Conservation (phyloP, 2,329 filamentous ascomycete genomes). For the Colletotrichum tofieldiae region DNA sequence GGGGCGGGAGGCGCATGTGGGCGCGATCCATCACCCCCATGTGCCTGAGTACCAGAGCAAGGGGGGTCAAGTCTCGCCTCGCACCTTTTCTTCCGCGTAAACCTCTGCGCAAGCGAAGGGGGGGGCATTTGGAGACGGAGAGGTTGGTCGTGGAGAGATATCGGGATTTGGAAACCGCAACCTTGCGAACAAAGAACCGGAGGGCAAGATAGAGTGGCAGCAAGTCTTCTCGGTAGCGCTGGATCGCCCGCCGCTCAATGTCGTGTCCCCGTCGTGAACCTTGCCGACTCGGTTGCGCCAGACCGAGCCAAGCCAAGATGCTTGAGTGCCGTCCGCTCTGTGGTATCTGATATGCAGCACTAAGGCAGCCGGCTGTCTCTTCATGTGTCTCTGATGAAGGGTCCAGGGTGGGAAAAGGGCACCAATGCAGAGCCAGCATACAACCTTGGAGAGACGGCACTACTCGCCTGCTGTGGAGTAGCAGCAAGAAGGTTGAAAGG, state of each 20-base stretch:
- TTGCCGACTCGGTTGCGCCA: slow-evolving; percentile 33
- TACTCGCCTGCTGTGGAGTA: neutral
- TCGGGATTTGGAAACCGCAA: neutral
- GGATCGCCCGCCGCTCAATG: neutral
- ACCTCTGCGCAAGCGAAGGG: neutral
- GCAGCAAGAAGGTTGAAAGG: no score
- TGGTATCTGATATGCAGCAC: slow-evolving; percentile 16
- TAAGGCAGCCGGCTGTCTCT: neutral
- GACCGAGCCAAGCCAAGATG: slow-evolving; percentile 23
- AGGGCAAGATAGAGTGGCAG: neutral
- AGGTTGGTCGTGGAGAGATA: neutral
- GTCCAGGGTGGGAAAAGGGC: slow-evolving; percentile 5
- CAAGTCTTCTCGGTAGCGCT: neutral
- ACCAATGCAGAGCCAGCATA: neutral
- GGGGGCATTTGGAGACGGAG: neutral
- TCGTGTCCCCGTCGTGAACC: neutral
- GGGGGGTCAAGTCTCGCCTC: neutral
- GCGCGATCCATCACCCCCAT: slow-evolving; percentile 27
- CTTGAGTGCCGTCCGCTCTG: slow-evolving; percentile 5
- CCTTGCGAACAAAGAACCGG: neutral
- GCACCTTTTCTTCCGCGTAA: neutral
- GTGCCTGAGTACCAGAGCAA: slow-evolving; percentile 16
- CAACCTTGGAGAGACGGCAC: neutral
- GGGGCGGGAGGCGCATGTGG: slow-evolving; percentile 38
- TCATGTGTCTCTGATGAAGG: neutral